phyloP scores from a whole-genome alignment of 192 early-diverging fungal genomes.

The Obelidium mucronatum region DNA sequence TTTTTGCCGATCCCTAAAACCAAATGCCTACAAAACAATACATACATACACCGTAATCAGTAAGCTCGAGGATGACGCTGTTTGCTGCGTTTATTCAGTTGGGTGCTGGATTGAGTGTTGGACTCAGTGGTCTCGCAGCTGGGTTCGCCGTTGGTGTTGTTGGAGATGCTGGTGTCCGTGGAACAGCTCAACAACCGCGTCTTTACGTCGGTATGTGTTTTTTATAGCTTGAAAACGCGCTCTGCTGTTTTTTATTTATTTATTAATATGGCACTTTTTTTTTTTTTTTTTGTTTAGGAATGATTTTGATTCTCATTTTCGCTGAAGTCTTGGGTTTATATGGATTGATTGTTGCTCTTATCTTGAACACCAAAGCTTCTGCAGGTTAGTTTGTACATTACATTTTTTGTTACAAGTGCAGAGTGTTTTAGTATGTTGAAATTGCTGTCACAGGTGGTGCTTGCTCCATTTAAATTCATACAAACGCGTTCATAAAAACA shows the following conservation, averaged over 20 bases:
- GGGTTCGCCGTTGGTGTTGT: constrained; percentile 97
- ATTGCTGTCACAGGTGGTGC: constrained; percentile 77
- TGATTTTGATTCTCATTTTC: constrained; percentile 96
- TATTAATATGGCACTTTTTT: not conserved
- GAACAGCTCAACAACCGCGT: constrained; percentile 84
- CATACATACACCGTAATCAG: constrained; percentile 22
- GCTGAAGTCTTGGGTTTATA: constrained; percentile 91
- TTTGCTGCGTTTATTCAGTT: constrained; percentile 90
- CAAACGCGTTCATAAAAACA: too few species aligned
- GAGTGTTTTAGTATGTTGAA: constrained; percentile 92
- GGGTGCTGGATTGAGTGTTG: constrained; percentile 93
- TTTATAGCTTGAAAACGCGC: constrained; percentile 56
- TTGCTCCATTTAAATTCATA: constrained; percentile 10
- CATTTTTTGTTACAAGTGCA: too few species aligned
- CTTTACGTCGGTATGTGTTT: constrained; percentile 82
- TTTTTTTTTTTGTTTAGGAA: constrained; percentile 41
- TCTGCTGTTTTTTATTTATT: constrained; percentile 75
- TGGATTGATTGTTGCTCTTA: constrained; percentile 87
- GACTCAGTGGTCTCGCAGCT: constrained; percentile 92
- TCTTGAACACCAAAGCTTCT: constrained; percentile 94
- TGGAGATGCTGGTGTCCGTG: constrained; percentile 94
- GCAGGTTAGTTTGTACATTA: constrained; percentile 42
- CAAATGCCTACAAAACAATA: not conserved
- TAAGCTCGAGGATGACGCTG: constrained; percentile 43
- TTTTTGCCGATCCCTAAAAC: not conserved